Conservation (phyloP, 2,329 filamentous ascomycete species). For the Colletotrichum sojae region DNA sequence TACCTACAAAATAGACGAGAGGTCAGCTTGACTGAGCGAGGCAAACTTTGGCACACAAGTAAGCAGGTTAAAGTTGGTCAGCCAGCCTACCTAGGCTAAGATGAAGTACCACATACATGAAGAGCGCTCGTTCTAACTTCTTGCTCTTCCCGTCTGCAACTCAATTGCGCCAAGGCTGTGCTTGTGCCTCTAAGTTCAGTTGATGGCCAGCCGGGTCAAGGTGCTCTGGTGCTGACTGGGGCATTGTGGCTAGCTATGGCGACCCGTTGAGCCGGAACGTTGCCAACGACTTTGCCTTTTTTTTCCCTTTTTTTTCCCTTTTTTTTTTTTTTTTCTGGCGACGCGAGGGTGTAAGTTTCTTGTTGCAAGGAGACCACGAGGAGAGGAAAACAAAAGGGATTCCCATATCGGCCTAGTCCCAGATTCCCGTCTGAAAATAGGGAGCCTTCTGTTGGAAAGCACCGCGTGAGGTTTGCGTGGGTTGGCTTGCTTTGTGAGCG, state of each 20-base stretch:
- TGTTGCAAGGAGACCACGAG: no score
- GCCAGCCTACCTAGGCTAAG: background rate
- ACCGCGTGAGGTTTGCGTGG: conserved; percentile 19
- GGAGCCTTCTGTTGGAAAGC: conserved; percentile 1
- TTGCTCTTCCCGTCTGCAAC: background rate
- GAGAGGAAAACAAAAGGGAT: background rate
- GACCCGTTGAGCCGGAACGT: conserved; percentile 32
- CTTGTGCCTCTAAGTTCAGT: conserved; percentile 9
- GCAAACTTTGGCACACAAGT: background rate
- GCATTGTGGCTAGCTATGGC: conserved; percentile 14
- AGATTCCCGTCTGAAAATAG: background rate
- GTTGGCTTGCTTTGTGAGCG: conserved; percentile 14
- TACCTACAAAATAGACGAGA: background rate
- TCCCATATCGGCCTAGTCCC: conserved; percentile 20
- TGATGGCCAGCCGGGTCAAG: conserved; percentile 12
- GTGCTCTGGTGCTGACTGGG: conserved; percentile 33
- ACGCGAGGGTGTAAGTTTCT: no score
- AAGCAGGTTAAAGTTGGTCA: conserved; percentile 13
- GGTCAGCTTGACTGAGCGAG: background rate
- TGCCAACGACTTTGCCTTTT: conserved; percentile 6
- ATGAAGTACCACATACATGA: background rate
- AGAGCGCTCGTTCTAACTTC: background rate
- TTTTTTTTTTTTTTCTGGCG: background rate
- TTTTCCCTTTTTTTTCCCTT: background rate
- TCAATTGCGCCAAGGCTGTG: conserved; percentile 5